A percentile compares a stretch with the other conserved stretches of the same genome.
Conservation (phyloP, 176 grass and related monocot genomes). For the Triticum timopheevii region DNA sequence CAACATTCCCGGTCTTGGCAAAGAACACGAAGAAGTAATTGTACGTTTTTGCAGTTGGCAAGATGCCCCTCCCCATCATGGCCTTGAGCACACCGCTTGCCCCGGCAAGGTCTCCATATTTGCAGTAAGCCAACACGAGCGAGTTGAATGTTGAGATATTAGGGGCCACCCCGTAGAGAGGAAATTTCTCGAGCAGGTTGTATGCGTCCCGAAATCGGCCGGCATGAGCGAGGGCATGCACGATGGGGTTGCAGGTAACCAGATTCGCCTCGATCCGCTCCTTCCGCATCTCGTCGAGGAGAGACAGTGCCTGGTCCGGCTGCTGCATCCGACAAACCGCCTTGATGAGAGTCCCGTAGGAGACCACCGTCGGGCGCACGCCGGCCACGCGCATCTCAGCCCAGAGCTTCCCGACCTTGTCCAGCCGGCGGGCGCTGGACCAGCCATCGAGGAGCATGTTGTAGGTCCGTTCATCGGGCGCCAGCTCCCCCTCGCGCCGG, state of each 20-base stretch:
- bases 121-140: conserved; percentile 73
- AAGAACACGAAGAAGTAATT: conserved; percentile 82
- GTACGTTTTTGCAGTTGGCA: conserved; percentile 69
- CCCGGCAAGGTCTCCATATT: conserved; percentile 55
- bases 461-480: conserved; percentile 53
- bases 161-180: conserved; percentile 60
- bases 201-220: conserved; percentile 65
- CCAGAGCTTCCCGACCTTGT: conserved; percentile 69
- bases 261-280: conserved; percentile 49
- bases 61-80: conserved; percentile 61
- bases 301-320: conserved; percentile 51
- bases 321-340: conserved; percentile 58
- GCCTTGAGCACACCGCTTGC: conserved; percentile 64
- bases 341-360: conserved; percentile 77
- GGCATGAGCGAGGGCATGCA: conserved; percentile 52
- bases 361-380: conserved; percentile 66
- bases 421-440: conserved; percentile 50
- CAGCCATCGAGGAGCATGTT: conserved; percentile 80
- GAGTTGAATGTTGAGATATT: conserved; percentile 87
- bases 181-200: conserved; percentile 82
- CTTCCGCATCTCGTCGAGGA: conserved; percentile 67
- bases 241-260: conserved; percentile 77
- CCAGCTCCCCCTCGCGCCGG: conserved; percentile 32
- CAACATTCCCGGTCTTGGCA: conserved; percentile 47
- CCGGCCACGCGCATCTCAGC: conserved; percentile 51